Conservation (phyloP, 2,329 filamentous ascomycete genomes). For the Aureobasidium namibiae region DNA sequence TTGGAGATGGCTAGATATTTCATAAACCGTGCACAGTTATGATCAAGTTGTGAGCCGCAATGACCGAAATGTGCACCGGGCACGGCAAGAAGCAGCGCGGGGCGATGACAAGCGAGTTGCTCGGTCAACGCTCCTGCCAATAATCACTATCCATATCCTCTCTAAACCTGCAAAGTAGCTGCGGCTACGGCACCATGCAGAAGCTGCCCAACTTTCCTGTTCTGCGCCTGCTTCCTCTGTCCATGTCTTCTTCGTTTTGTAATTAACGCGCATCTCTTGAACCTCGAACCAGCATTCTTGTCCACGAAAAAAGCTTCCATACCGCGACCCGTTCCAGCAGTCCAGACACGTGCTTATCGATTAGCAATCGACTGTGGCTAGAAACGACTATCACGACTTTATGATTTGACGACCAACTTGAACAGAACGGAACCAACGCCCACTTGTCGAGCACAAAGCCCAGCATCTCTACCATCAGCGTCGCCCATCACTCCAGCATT, state of each 20-base stretch:
- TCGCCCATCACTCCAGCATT: neutral
- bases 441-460: neutral
- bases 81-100: neutral
- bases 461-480: neutral
- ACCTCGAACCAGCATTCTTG: neutral
- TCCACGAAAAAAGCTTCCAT: neutral
- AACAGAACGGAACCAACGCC: neutral
- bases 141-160: constrained; percentile 2
- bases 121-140: constrained; percentile 6
- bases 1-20: neutral
- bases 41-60: neutral
- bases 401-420: neutral
- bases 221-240: neutral
- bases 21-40: neutral
- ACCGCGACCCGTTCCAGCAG: neutral
- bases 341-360: neutral
- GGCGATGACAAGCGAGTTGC: neutral
- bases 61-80: neutral
- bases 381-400: constrained; percentile 8
- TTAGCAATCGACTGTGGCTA: constrained; percentile 1
- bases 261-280: neutral
- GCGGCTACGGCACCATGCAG: constrained; percentile 4
- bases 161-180: constrained; percentile 1
- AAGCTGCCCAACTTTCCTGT: constrained; percentile 2
- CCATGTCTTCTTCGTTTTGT: neutral